These are phyloP conservation scores for Naganishia kalamii DNA, from an alignment of 768 basidiomycete species.

Conservation along the genomic window DNA sequence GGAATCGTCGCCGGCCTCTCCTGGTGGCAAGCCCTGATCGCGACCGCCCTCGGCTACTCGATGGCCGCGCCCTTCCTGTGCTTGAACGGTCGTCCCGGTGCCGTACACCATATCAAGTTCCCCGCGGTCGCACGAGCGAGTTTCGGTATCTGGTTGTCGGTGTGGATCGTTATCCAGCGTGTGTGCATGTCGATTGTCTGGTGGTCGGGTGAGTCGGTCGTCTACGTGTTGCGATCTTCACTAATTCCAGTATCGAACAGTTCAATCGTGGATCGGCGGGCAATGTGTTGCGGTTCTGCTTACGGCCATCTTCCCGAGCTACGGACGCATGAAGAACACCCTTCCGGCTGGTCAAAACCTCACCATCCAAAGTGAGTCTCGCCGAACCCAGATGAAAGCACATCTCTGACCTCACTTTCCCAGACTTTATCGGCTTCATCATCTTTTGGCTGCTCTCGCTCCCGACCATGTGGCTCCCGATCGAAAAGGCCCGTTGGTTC, in stretches of 20 bases:
- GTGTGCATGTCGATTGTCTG: slow-evolving; percentile 24
- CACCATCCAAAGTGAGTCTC: slow-evolving; percentile 49
- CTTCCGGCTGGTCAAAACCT: slow-evolving; percentile 54
- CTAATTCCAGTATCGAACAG: too few species aligned
- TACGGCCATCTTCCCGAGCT: slow-evolving; percentile 66
- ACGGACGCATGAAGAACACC: slow-evolving; percentile 52
- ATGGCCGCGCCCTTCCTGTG: slow-evolving; percentile 65
- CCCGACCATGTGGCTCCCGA: slow-evolving; percentile 73
- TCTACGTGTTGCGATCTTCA: slow-evolving; percentile 39
- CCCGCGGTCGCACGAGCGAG: slow-evolving; percentile 53
- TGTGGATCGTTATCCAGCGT: slow-evolving; percentile 66
- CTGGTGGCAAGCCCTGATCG: slow-evolving; percentile 83
- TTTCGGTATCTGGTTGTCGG: slow-evolving; percentile 69
- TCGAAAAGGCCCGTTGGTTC: slow-evolving; percentile 65
- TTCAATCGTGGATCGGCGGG: slow-evolving; percentile 67
- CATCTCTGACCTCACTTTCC: slow-evolving; percentile 54
- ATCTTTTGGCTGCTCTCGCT: slow-evolving; percentile 77
- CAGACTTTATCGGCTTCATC: slow-evolving; percentile 57
- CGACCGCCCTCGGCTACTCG: slow-evolving; percentile 52
- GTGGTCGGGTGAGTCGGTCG: slow-evolving; percentile 16
- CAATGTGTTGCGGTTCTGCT: slow-evolving; percentile 69
- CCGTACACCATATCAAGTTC: slow-evolving; percentile 63
- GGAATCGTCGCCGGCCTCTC: slow-evolving; percentile 51
- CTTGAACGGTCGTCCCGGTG: slow-evolving; percentile 70
- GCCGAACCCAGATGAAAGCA: not conserved